Percentiles rank a stretch among this genome's conserved stretches.
Conservation (phyloP, 2,329 filamentous ascomycete species). For the Xylariales sp. region DNA sequence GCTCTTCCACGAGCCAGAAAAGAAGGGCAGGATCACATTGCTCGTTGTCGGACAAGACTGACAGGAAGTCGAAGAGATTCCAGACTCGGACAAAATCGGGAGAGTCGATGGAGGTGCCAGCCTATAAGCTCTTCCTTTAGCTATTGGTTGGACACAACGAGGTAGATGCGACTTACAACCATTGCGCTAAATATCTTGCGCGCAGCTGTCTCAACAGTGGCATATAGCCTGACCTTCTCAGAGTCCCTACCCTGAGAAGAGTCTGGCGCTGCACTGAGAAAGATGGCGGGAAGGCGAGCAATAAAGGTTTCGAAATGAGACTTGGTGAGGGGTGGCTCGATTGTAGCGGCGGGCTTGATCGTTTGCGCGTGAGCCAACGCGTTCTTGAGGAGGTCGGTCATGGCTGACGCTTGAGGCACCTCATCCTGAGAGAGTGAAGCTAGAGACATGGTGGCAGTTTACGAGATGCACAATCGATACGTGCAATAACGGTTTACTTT, state of each 20-base stretch:
- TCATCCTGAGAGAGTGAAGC: conserved; percentile 59
- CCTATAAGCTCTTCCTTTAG: conserved; percentile 62
- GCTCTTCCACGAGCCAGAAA: conserved; percentile 92
- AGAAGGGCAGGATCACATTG: conserved; percentile 81
- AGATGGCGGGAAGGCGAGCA: conserved; percentile 56
- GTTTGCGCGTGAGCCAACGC: conserved; percentile 69
- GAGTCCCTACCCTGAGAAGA: conserved; percentile 48
- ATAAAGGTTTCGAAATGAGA: conserved; percentile 68
- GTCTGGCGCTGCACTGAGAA: conserved; percentile 51
- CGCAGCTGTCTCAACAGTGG: conserved; percentile 84
- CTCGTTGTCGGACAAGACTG: conserved; percentile 85
- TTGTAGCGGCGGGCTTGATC: conserved; percentile 67
- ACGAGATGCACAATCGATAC: conserved; percentile 8
- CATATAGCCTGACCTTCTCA: conserved; percentile 68
- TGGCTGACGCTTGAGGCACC: conserved; percentile 64
- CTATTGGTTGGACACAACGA: conserved; percentile 35
- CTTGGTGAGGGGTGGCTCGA: conserved; percentile 82
- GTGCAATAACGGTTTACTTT: conserved; percentile 1
- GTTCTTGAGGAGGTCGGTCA: conserved; percentile 64
- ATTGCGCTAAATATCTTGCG: conserved; percentile 82
- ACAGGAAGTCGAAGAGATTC: conserved; percentile 94
- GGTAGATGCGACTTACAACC: conserved; percentile 68
- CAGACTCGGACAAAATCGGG: conserved; percentile 85
- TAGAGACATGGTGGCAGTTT: conserved; percentile 58
- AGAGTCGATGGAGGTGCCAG: conserved; percentile 79